A percentile compares a stretch with the other conserved stretches of the same genome.
These are phyloP conservation scores for Choiromyces venosus DNA, from an alignment of 495 filamentous ascomycete genomes.

Conservation along the genomic window DNA sequence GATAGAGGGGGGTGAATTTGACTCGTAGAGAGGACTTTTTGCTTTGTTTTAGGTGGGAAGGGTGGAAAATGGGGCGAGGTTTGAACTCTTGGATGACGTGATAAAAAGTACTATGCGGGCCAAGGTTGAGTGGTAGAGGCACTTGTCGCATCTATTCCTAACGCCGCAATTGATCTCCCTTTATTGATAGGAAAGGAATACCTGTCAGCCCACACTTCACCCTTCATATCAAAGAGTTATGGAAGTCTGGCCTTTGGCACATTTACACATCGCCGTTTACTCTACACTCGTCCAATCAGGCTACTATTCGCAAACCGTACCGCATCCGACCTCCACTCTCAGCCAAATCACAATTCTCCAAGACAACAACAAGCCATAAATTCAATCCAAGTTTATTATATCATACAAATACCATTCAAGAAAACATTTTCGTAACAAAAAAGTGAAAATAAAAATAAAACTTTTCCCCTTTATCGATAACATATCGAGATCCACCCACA, in stretches of 20 bases:
- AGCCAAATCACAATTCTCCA: not conserved
- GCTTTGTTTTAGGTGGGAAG: not conserved
- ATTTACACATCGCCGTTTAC: not conserved
- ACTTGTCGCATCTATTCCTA: not conserved
- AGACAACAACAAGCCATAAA: not conserved
- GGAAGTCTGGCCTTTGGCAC: not conserved
- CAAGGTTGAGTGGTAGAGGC: not conserved
- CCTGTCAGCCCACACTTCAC: not conserved
- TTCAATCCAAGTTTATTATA: not conserved
- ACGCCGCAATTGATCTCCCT: not conserved
- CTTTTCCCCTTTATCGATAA: not conserved
- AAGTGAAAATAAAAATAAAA: not conserved
- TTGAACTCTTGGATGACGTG: not conserved
- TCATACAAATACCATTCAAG: not conserved
- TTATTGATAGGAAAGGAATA: not conserved
- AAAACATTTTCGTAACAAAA: not conserved
- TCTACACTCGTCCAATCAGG: not conserved
- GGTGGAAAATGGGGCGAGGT: not conserved
- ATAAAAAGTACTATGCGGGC: not conserved
- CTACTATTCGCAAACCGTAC: not conserved
- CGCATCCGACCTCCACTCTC: not conserved
- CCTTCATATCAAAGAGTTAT: not conserved
- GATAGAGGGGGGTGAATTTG: not conserved
- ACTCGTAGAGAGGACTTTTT: not conserved
- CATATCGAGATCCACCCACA: not conserved